Base-by-base conservation (phyloP, 768 basidiomycete species). In the Kwoniella dendrophila region DNA sequence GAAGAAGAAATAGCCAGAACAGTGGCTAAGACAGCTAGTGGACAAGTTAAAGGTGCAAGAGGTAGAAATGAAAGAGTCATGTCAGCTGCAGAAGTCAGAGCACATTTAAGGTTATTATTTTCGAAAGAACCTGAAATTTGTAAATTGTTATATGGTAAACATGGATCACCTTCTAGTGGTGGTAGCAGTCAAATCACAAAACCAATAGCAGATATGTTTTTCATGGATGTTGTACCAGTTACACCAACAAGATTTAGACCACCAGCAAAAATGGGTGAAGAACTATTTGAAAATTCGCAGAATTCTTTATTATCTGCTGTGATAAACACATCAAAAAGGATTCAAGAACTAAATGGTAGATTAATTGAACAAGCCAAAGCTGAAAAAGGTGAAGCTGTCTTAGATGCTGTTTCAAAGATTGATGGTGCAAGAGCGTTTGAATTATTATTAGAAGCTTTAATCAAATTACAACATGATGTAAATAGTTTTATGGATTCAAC, bases 401-500 rank as follows among this genome's bases (percentile, higher is more conserved):
- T 83, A 24, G 83, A 82, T 4, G 85, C 85, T 12, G 86, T 86
- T 4, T 81, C 82, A 49, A 90, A 92, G 76, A 78, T 73, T 18
- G 71, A 78, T 20, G 71, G 66, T 16, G 56, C 63, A 5, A 83
- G 83, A 60, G 78, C 89, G 6, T 85, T 92, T 76, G 83, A 85
- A 20, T 77, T 82, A 32, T 83, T 99, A 22, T 81, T 97, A 55
- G 91, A 93, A 69, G 81, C 87, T 8, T 79, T 99, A 47, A 85
- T 96, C 52, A 90, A 94, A 76, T 85, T 98, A 5, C 96, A 99
- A 78, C 83, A 90, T 55, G 90, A 95, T 63, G 93, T 98, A 63
- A 98, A 98, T 77, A 90, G 90, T 78, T 95, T 97, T 80, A 89
- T 99, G 80, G 96, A 99, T 74, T 92, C 90, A 73, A 90, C 86